A percentile compares a stretch with the other conserved stretches of the same genome.
Evolutionary conservation across 176 grass and related monocot genomes (phyloP).

Genomic region (Carex kokanica): DNA sequence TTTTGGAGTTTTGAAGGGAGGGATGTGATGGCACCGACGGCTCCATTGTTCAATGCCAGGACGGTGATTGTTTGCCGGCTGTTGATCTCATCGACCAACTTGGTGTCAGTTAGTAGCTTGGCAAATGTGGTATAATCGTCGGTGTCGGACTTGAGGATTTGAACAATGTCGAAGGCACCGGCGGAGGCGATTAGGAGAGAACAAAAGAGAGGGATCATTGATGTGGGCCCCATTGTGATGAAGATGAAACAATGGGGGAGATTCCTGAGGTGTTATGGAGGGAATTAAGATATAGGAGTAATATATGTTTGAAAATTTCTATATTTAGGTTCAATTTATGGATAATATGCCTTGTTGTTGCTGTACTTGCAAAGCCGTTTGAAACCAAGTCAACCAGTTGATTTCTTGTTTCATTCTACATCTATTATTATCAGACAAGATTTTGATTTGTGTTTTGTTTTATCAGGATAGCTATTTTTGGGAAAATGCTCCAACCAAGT

Average conservation of each 20-base stretch:
- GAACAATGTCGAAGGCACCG: conserved; percentile 45
- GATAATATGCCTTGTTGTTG: conserved; percentile 7
- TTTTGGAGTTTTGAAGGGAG: conserved; percentile 36
- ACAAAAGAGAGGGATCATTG: conserved; percentile 2
- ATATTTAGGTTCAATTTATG: conserved; percentile 7
- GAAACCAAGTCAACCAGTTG: background rate
- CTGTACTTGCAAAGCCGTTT: background rate
- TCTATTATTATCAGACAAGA: background rate
- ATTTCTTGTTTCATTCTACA: background rate
- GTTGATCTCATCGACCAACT: conserved; percentile 64
- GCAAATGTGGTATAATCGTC: conserved; percentile 45
- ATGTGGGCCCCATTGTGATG: conserved; percentile 23
- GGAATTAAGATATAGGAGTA: background rate
- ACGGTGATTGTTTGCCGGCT: conserved; percentile 64
- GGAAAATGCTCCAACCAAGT: conserved; percentile 11
- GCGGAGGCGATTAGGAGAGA: conserved; percentile 23
- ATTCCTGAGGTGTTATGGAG: conserved; percentile 11
- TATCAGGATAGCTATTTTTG: conserved; percentile 17
- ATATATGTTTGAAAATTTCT: conserved; percentile 15
- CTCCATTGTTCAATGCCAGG: conserved; percentile 53
- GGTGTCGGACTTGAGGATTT: conserved; percentile 39
- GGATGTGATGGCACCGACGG: conserved; percentile 29
- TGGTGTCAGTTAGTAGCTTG: conserved; percentile 43
- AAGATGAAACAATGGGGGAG: background rate
- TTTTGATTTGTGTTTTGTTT: background rate